Evolutionary conservation across 1,139 yeast genomes (phyloP), one percentile per base, ranked within the genome.

Genomic region (Diutina scorzettiae): DNA sequence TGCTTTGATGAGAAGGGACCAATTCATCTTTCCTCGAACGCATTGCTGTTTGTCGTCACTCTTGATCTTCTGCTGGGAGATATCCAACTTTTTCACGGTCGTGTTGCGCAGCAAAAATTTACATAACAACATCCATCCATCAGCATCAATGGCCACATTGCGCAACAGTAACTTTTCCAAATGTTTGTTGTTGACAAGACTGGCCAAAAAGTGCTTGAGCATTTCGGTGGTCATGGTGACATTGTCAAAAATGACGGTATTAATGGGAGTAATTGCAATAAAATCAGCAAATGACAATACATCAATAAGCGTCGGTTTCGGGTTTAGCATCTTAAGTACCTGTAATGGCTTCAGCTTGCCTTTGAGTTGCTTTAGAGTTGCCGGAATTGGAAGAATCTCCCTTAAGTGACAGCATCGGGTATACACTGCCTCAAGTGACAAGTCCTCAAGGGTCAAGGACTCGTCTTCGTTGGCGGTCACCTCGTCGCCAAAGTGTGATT

Each of bases 341-440:
- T 81, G 83, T 41, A 89, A 63, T 1, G 96, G 95, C 37, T 79
- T 73, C 1, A 78, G 59, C 53, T 84, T 84, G 47, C 78, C 78
- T 54, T 81, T 83, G 46, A 89, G 70, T 57, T 89, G 97, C 53
- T 81, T 82, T 51, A 86, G 58, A 0, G 94, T 86, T 0, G 95
- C 95, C 1, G 95, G 94, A 46, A 89, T 87, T 1, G 97, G 97
- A 49, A 89, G 62, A 43, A 89, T 89, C 54, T 89, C 97, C 43
- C 97, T 69, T 47, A 89, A 66, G 60, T 89, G 97, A 54, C 96
- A 89, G 57, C 96, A 87, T 49, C 96, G 66, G 0, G 96, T 85
- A 58, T 89, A 89, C 14, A 89, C 66, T 36, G 78, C 74, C 52
- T 84, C 94, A 45, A 85, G 62, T 0, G 84, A 67, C 12, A 78